Evolutionary conservation across 768 basidiomycete genomes (phyloP).

Genomic region (Russula compacta): DNA sequence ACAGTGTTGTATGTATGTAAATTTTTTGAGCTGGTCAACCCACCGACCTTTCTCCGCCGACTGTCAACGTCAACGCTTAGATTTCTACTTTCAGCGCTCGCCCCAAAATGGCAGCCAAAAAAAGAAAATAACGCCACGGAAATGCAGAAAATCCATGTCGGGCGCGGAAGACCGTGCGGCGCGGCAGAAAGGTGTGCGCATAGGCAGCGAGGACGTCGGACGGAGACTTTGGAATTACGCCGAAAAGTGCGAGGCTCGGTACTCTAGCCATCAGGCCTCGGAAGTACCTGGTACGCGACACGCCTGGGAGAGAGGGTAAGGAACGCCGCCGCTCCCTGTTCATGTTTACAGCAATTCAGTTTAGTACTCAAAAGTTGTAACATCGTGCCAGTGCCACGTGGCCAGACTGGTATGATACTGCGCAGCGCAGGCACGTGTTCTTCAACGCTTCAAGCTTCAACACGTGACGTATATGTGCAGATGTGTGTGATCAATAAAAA

Average conservation of each 20-base stretch:
- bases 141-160: background rate
- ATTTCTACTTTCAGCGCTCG: background rate
- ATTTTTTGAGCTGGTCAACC: background rate
- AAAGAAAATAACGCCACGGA: background rate
- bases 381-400: background rate
- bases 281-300: background rate
- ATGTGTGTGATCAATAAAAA: no score
- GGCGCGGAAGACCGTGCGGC: constrained; percentile 5
- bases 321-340: background rate
- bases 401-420: background rate
- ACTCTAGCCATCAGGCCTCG: background rate
- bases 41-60: background rate
- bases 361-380: background rate
- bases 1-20: background rate
- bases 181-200: background rate
- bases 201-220: background rate
- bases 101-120: background rate
- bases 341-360: background rate
- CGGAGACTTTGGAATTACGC: background rate
- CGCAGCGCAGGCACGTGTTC: no score
- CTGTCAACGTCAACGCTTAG: background rate
- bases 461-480: no score
- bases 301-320: background rate
- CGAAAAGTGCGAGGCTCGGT: constrained; percentile 4
- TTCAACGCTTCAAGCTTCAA: no score